A percentile compares a stretch with the other conserved stretches of the same genome.
phyloP scores from a whole-genome alignment of 164 flowering plant species.

The Stephania japonica region DNA sequence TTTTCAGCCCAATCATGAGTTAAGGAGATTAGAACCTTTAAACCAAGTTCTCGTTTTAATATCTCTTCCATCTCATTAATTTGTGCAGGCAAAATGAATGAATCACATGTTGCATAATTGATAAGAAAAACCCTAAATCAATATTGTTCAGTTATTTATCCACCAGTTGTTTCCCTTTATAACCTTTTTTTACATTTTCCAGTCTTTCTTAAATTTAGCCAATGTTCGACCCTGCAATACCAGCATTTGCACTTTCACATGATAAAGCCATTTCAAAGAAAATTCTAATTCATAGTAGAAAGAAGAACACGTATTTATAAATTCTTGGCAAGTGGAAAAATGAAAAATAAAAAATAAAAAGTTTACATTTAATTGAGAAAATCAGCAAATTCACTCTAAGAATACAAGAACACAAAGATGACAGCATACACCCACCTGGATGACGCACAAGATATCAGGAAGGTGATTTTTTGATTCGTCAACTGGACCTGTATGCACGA shows the following conservation, averaged over 20 bases:
- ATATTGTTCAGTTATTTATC: background rate
- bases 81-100: background rate
- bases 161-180: background rate
- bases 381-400: background rate
- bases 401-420: background rate
- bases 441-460: slow-evolving; percentile 91
- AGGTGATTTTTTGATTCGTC: slow-evolving; percentile 84
- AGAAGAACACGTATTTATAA: background rate
- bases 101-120: no score
- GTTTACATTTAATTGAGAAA: background rate
- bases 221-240: background rate
- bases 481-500: slow-evolving; percentile 74
- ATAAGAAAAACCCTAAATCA: no score
- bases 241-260: background rate
- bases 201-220: background rate
- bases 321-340: background rate
- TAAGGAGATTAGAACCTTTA: background rate
- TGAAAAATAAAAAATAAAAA: background rate
- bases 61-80: background rate
- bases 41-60: background rate
- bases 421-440: slow-evolving; percentile 60
- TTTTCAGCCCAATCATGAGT: background rate
- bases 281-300: background rate
- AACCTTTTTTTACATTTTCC: background rate
- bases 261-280: background rate